A percentile compares a stretch with the other conserved stretches of the same genome.
Evolutionary conservation across 2,329 filamentous ascomycete genomes (phyloP).

Genomic region (Fusarium veterinarium): DNA sequence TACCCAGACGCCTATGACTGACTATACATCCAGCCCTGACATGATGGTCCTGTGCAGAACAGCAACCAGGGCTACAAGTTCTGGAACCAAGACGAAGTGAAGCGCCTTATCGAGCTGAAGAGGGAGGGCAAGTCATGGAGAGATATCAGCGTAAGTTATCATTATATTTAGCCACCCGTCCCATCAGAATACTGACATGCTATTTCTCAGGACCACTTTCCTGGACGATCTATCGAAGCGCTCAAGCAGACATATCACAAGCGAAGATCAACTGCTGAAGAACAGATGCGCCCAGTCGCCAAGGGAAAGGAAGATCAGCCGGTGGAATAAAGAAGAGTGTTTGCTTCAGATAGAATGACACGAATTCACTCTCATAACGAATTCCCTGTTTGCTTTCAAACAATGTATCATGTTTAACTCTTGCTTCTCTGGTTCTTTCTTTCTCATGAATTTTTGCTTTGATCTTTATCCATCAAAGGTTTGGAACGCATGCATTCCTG

Average conservation of each 20-base stretch:
- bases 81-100: not conserved
- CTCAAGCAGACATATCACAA: not conserved
- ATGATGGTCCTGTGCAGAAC: not conserved
- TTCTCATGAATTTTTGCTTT: no score
- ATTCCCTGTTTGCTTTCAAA: no score
- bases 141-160: not conserved
- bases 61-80: not conserved
- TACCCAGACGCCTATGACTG: no score
- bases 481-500: not conserved
- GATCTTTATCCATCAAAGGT: not conserved
- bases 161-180: fast-evolving
- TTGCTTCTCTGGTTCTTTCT: fast-evolving
- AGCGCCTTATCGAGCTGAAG: not conserved
- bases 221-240: not conserved
- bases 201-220: not conserved
- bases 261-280: not conserved
- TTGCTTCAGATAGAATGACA: not conserved
- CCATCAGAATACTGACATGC: not conserved
- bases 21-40: not conserved
- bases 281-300: not conserved
- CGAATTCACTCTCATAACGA: not conserved
- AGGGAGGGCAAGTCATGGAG: not conserved
- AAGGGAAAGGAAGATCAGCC: not conserved
- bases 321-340: not conserved
- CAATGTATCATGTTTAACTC: fast-evolving